These are phyloP conservation scores for Fusarium nygamai DNA, from an alignment of 2,329 filamentous ascomycete species.

Conservation along the genomic window DNA sequence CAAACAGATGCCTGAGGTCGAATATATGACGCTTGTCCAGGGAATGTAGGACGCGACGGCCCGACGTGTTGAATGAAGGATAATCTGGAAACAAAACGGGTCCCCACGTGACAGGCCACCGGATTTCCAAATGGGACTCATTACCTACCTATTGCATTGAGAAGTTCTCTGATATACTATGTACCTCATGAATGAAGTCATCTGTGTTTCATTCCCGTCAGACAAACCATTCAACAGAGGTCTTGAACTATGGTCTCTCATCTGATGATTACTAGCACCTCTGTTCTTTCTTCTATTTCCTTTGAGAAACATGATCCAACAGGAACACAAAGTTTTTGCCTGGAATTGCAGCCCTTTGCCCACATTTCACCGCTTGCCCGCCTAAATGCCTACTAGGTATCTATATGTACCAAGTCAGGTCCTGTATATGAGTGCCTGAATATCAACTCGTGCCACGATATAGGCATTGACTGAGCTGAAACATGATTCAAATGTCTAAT, in stretches of 20 bases:
- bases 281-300: background rate
- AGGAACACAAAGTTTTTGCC: background rate
- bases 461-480: background rate
- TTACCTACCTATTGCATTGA: background rate
- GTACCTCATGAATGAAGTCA: background rate
- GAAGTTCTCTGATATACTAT: background rate
- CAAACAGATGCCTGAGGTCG: background rate
- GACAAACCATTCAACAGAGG: background rate
- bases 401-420: background rate
- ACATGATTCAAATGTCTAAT: background rate
- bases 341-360: background rate
- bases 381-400: background rate
- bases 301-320: background rate
- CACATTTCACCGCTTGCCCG: background rate
- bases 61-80: background rate
- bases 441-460: background rate
- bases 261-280: background rate
- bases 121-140: background rate
- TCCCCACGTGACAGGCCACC: constrained; percentile 28
- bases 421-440: background rate
- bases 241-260: background rate
- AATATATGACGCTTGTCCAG: background rate
- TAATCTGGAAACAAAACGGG: constrained; percentile 14
- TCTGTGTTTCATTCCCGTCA: background rate
- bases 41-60: constrained; percentile 1